A percentile compares a stretch with the other conserved stretches of the same genome.
These are phyloP conservation scores for Sarcomyxa edulis DNA, from an alignment of 768 basidiomycete genomes.

Conservation along the genomic window DNA sequence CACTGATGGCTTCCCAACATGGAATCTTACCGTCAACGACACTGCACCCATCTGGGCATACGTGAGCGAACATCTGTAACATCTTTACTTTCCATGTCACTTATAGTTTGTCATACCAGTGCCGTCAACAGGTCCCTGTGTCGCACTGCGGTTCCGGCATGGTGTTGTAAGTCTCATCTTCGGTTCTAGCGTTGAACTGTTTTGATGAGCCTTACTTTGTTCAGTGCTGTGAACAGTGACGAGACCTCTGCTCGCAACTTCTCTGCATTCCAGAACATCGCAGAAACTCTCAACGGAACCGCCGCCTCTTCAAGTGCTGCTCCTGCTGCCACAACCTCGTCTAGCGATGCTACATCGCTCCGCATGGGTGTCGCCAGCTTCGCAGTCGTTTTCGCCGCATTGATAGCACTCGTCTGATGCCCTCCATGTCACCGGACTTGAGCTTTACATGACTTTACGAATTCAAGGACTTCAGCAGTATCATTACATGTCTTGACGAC, in stretches of 20 bases:
- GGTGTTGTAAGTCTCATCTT: no score
- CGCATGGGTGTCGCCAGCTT: constrained; percentile 27
- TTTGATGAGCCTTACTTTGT: no score
- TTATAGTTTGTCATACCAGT: constrained; percentile 18
- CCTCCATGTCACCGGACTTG: no score
- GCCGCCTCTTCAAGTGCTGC: constrained; percentile 21
- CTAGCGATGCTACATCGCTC: constrained; percentile 27
- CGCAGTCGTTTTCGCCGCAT: constrained; percentile 20
- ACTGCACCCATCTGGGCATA: constrained; percentile 57
- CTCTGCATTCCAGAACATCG: constrained; percentile 51
- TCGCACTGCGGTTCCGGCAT: constrained; percentile 50
- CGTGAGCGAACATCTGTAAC: constrained; percentile 22
- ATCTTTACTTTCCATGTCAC: neutral
- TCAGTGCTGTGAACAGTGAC: constrained; percentile 56
- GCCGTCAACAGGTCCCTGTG: constrained; percentile 31
- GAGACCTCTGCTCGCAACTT: constrained; percentile 45
- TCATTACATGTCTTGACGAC: no score
- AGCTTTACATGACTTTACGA: no score
- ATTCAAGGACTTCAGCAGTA: no score
- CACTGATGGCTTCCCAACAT: constrained; percentile 49
- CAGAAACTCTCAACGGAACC: constrained; percentile 50
- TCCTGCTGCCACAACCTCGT: constrained; percentile 12
- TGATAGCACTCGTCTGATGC: no score
- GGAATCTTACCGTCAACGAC: constrained; percentile 51
- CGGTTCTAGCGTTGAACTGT: neutral